Percentiles rank a stretch among this genome's conserved stretches.
Conservation (phyloP, 1,284 basidiomycete species). For the Sphaerobolus stellatus region DNA sequence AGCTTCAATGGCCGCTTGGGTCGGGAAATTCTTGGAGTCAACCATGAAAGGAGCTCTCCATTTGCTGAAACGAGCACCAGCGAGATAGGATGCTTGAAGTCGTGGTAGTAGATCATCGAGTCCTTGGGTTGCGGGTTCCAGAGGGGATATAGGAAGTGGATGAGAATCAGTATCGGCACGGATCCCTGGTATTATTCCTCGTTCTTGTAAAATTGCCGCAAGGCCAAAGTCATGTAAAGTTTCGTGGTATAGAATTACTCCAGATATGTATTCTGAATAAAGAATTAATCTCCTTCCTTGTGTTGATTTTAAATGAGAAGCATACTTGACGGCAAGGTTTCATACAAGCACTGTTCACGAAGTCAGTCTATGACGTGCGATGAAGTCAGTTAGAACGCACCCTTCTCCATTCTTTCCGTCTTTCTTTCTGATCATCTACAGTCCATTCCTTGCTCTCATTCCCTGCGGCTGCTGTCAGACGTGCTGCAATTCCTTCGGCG, state of each 20-base stretch:
- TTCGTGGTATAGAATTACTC: slow-evolving; percentile 50
- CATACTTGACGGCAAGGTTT: slow-evolving; percentile 42
- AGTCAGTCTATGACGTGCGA: not conserved
- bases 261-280: slow-evolving; percentile 45
- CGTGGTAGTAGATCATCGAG: slow-evolving; percentile 46
- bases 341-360: slow-evolving; percentile 36
- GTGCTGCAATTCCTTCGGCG: slow-evolving; percentile 42
- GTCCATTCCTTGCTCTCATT: slow-evolving; percentile 27
- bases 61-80: slow-evolving; percentile 52
- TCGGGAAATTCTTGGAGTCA: slow-evolving; percentile 37
- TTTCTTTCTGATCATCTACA: slow-evolving; percentile 39
- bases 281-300: not conserved
- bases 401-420: slow-evolving; percentile 42
- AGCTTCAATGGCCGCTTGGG: slow-evolving; percentile 40
- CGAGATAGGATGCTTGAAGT: slow-evolving; percentile 42
- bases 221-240: slow-evolving; percentile 49
- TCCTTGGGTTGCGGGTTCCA: slow-evolving; percentile 50
- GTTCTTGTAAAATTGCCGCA: slow-evolving; percentile 38
- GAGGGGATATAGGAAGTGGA: slow-evolving; percentile 43
- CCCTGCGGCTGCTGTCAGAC: slow-evolving; percentile 39
- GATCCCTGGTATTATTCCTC: slow-evolving; percentile 50
- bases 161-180: slow-evolving; percentile 51
- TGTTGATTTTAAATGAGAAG: not conserved
- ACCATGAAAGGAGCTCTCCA: slow-evolving; percentile 52
- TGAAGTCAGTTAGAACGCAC: not conserved